Evolutionary conservation across 2,329 filamentous ascomycete species (phyloP).

Genomic region (Pyrenochaeta sp.): DNA sequence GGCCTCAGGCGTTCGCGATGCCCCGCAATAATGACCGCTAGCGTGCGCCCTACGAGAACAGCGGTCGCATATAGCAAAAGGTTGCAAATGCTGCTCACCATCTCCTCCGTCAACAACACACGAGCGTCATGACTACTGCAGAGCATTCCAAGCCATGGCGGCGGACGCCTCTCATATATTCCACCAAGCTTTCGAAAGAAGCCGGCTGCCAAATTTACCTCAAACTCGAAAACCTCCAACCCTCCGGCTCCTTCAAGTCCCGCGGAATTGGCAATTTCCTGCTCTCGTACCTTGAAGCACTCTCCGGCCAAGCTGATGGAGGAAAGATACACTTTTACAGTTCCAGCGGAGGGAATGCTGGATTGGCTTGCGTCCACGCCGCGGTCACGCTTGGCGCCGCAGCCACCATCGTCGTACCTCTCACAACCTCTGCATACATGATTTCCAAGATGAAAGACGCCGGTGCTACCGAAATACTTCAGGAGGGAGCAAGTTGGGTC

Average conservation of each 20-base stretch:
- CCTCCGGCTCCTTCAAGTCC: conserved; percentile 83
- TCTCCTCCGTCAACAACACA: too few relatives aligned
- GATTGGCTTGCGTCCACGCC: conserved; percentile 77
- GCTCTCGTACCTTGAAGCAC: conserved; percentile 52
- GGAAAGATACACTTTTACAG: conserved; percentile 72
- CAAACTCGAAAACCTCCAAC: conserved; percentile 83
- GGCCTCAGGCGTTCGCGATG: too few relatives aligned
- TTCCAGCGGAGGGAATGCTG: conserved; percentile 80
- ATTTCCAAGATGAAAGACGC: conserved; percentile 71
- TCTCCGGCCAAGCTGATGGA: conserved; percentile 18
- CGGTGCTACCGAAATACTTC: conserved; percentile 69
- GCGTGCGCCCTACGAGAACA: too few relatives aligned
- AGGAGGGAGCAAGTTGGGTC: conserved; percentile 69
- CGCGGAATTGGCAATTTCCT: conserved; percentile 74
- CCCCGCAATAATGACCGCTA: too few relatives aligned
- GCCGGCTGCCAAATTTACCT: conserved; percentile 79
- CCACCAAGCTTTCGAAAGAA: conserved; percentile 67
- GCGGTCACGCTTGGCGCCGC: conserved; percentile 67
- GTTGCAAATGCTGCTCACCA: too few relatives aligned
- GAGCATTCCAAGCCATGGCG: too few relatives aligned
- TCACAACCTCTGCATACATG: conserved; percentile 70
- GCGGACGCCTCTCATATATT: conserved; percentile 72
- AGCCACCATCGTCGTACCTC: conserved; percentile 76
- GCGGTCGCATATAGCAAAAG: too few relatives aligned
- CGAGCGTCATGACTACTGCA: too few relatives aligned